phyloP scores from a whole-genome alignment of 2,329 filamentous ascomycete genomes.

The Alternaria burnsii region DNA sequence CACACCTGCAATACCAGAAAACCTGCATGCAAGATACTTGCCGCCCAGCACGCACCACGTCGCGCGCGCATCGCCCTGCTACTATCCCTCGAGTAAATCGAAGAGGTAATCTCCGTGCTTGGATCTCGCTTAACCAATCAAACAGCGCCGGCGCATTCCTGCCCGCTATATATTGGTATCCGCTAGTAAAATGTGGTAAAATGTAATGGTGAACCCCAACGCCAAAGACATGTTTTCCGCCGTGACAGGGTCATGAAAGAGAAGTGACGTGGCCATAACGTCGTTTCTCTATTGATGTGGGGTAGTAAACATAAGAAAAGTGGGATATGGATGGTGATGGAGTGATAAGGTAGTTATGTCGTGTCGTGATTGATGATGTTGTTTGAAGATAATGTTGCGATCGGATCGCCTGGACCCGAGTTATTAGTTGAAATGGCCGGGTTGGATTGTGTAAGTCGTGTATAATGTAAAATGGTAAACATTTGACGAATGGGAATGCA shows the following conservation, averaged over 20 bases:
- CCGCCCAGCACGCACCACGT: conserved; percentile 14
- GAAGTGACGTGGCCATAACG: conserved; percentile 21
- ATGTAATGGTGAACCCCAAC: conserved; percentile 13
- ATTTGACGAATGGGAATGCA: conserved; percentile 18
- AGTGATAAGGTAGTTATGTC: conserved; percentile 11
- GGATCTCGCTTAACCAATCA: conserved; percentile 21
- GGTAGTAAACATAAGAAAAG: conserved; percentile 37
- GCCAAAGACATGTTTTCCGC: conserved; percentile 19
- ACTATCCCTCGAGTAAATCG: conserved; percentile 4
- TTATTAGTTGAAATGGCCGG: conserved; percentile 28
- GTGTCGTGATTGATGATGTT: conserved; percentile 16
- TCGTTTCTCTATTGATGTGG: conserved; percentile 19
- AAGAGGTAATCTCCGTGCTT: conserved; percentile 15
- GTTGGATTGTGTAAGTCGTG: conserved; percentile 16
- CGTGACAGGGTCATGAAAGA: conserved; percentile 14
- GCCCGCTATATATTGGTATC: conserved; percentile 9
- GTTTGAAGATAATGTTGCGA: conserved; percentile 36
- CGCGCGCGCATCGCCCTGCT: background rate
- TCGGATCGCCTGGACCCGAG: conserved; percentile 50
- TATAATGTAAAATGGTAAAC: conserved; percentile 10
- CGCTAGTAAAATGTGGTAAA: conserved; percentile 14
- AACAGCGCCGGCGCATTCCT: conserved; percentile 14
- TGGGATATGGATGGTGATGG: conserved; percentile 20
- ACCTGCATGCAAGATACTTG: conserved; percentile 10
- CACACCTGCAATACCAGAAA: conserved; percentile 1